These are phyloP conservation scores for Sclerotinia subarctica DNA, from an alignment of 2,329 filamentous ascomycete genomes.

Conservation along the genomic window DNA sequence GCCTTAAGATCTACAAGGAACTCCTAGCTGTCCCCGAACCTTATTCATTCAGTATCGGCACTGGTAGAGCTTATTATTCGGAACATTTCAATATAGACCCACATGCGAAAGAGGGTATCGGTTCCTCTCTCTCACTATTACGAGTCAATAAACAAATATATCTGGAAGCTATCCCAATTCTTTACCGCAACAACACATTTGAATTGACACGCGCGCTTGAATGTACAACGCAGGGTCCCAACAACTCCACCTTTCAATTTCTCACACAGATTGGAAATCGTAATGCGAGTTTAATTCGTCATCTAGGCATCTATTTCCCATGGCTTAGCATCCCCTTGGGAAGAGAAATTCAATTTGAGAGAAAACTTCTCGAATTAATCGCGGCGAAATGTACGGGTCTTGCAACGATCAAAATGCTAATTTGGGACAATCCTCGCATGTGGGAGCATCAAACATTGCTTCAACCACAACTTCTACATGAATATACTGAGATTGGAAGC, in stretches of 20 bases:
- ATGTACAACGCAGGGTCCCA: neutral
- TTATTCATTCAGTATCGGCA: too few relatives aligned
- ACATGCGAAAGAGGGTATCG: neutral
- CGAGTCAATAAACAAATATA: neutral
- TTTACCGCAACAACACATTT: neutral
- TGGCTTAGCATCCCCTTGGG: too few relatives aligned
- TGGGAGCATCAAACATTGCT: too few relatives aligned
- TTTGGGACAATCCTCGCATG: neutral
- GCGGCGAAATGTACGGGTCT: neutral
- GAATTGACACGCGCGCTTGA: neutral
- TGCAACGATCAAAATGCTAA: neutral
- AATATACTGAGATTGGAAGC: too few relatives aligned
- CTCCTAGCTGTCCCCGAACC: neutral
- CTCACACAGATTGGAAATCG: neutral
- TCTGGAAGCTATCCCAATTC: neutral
- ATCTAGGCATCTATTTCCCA: neutral
- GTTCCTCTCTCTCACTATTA: neutral
- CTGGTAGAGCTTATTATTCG: neutral
- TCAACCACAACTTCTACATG: too few relatives aligned
- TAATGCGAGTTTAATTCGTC: neutral
- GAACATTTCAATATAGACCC: neutral
- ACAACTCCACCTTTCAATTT: neutral
- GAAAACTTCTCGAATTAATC: neutral
- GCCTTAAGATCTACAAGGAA: neutral
- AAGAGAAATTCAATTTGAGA: neutral